A percentile compares a stretch with the other conserved stretches of the same genome.
phyloP scores from a whole-genome alignment of 176 grass and related monocot genomes.

The Aegilops longissima region DNA sequence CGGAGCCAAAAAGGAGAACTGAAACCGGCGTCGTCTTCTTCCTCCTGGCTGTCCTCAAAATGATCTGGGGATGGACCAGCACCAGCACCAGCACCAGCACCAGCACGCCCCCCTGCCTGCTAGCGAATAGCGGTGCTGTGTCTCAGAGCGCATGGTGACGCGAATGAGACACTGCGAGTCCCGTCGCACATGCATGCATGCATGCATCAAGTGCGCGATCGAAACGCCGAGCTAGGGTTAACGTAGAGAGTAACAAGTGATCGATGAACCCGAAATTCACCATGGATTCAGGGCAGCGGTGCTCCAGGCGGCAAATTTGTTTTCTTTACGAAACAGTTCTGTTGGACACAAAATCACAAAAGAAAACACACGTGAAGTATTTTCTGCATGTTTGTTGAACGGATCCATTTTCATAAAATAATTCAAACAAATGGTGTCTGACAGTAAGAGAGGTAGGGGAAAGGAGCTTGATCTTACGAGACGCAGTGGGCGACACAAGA shows the following conservation, averaged over 20 bases:
- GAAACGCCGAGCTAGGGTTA: not conserved
- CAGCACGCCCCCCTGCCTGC: not conserved
- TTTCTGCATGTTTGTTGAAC: no score
- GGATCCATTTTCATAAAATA: no score
- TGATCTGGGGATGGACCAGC: not conserved
- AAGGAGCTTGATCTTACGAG: no score
- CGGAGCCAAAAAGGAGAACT: not conserved
- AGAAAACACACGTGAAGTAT: no score
- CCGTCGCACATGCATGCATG: not conserved
- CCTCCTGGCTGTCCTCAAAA: not conserved
- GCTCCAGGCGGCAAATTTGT: no score
- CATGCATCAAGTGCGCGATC: not conserved
- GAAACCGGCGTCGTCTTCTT: slow-evolving; percentile 13
- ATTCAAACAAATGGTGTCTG: no score
- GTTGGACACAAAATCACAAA: no score
- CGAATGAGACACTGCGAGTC: not conserved
- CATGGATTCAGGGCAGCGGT: no score
- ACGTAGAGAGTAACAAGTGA: not conserved
- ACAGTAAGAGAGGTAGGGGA: no score
- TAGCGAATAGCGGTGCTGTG: not conserved
- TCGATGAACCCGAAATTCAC: not conserved
- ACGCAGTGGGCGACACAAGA: no score
- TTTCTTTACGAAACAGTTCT: no score
- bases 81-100: no score
- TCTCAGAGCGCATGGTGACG: not conserved